Base-by-base conservation (phyloP, 192 early-diverging fungal genomes). In the Bifiguratus adelaidae region DNA sequence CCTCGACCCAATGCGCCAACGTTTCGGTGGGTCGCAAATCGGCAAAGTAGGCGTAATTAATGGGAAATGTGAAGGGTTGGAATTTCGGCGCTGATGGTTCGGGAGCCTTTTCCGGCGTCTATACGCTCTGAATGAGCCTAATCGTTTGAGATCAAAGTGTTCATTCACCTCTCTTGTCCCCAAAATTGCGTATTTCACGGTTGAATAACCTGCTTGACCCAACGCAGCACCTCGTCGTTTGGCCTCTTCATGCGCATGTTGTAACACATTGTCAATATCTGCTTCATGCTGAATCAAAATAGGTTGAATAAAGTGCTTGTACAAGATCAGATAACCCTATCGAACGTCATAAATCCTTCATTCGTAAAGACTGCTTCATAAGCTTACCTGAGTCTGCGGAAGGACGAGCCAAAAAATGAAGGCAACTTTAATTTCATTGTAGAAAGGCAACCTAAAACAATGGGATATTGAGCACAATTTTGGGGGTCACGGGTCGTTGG, bases 351-450 rank as follows among this genome's bases (percentile, higher is more conserved):
- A 41, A 8, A 16, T 43, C 25, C 9, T 21, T 22, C 21, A 37
- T 30, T 4, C 32, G 32, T 4, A 52, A 21, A 20, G 29, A 43
- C 36, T 15, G 3, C 5, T 25, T 20, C 29, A 9, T 2, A n/a
- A 6, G 20, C n/a, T 19, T 53, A 53, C 52, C 41, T 42, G 47
- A 16, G 54, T 50, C 29, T 51, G 47, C 0, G 54, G 54, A 7
- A 56, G 23, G 15, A 56, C 48, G 16, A 56, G 27, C 54, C 54
- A 56, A 12, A 56, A 24, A 16, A 56, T 36, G 30, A 56, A 56
- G 16, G 48, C 4, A 23, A 50, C 33, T 25, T 56, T 56, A 13
- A 56, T 16, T 15, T 56, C 54, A 11, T 56, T 48, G 24, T 56
- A 56, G 26, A 56, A 56, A 25, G 54, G 54, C 7, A 56, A 50